phyloP scores from a whole-genome alignment of 179 eudicot species.

The Gypsophila paniculata region DNA sequence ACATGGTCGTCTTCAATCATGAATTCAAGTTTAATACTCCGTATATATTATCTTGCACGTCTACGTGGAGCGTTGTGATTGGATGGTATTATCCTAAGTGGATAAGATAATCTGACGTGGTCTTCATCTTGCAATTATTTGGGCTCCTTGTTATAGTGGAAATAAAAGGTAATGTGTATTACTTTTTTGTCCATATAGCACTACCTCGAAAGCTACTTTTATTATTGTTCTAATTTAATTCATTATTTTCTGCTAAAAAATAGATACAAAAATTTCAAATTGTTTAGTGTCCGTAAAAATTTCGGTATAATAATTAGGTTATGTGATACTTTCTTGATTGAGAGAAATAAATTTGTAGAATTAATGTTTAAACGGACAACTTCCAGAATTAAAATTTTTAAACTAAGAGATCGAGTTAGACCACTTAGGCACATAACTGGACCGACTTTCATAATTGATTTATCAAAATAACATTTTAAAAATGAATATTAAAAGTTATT shows the following conservation, averaged over 20 bases:
- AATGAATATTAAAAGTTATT: no score
- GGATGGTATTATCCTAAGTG: not conserved
- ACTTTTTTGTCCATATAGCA: slow-evolving; percentile 15
- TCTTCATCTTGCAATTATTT: slow-evolving; percentile 14
- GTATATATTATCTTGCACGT: not conserved
- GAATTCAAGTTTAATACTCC: not conserved
- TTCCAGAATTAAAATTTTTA: no score
- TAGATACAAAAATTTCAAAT: no score
- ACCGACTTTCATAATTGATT: no score
- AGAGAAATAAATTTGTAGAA: no score
- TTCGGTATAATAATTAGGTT: no score
- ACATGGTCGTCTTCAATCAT: not conserved
- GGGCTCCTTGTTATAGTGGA: slow-evolving; percentile 14
- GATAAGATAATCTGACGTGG: slow-evolving; percentile 25
- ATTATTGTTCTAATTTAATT: not conserved
- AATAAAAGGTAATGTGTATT: not conserved
- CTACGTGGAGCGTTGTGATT: slow-evolving; percentile 17
- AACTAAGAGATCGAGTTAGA: no score
- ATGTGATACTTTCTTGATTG: no score
- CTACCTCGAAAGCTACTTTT: slow-evolving; percentile 1
- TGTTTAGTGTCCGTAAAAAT: no score
- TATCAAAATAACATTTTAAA: no score
- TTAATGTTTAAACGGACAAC: no score
- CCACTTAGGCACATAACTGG: no score
- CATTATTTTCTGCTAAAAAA: not conserved